Conservation (phyloP, 2,329 filamentous ascomycete genomes). For the Drechmeria coniospora region DNA sequence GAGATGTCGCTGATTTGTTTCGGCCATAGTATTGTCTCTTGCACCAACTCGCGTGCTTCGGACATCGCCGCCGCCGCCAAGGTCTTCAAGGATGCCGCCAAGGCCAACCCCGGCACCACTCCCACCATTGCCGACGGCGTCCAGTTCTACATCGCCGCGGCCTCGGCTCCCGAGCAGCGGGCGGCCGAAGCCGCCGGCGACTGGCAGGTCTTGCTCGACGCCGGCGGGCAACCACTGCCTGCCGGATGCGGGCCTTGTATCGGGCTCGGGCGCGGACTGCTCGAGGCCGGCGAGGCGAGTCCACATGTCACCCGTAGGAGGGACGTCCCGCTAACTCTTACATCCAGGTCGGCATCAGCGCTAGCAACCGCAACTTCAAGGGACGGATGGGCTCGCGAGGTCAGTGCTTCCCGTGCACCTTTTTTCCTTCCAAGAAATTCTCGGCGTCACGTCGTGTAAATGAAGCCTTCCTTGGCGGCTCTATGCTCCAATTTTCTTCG, state of each 20-base stretch:
- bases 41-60: constrained; percentile 72
- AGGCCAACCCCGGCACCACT: constrained; percentile 40
- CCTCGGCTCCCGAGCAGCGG: constrained; percentile 61
- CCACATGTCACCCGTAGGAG: too few species aligned
- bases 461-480: too few species aligned
- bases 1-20: too few species aligned
- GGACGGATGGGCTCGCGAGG: constrained; percentile 57
- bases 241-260: constrained; percentile 77
- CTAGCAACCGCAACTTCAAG: constrained; percentile 81
- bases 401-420: not conserved
- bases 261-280: constrained; percentile 60
- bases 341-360: constrained; percentile 72
- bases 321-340: too few species aligned
- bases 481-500: too few species aligned
- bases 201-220: constrained; percentile 52
- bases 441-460: too few species aligned
- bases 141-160: constrained; percentile 76
- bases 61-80: constrained; percentile 70
- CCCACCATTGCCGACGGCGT: constrained; percentile 62
- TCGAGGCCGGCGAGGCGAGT: constrained; percentile 77
- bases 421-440: too few species aligned
- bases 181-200: constrained; percentile 63
- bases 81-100: constrained; percentile 66
- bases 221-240: constrained; percentile 30
- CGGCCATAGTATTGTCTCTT: constrained; percentile 78